phyloP scores from a whole-genome alignment of 495 filamentous ascomycete genomes.

The Tricharina praecox region DNA sequence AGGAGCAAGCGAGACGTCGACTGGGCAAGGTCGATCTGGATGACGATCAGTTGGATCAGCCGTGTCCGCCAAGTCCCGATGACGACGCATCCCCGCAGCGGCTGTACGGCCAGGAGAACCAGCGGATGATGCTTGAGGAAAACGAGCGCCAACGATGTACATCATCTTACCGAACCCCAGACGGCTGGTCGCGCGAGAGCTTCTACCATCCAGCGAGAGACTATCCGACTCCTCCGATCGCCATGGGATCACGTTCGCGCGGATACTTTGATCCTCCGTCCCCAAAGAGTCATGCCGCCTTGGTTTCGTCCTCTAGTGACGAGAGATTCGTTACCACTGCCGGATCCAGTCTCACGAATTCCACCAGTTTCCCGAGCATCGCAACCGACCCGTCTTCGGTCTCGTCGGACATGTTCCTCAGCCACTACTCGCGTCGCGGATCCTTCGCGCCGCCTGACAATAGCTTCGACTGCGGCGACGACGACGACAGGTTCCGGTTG shows the following conservation, averaged over 20 bases:
- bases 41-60: conserved; percentile 7
- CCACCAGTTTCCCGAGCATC: conserved; percentile 24
- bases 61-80: conserved; percentile 21
- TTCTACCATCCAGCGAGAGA: neutral
- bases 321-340: conserved; percentile 24
- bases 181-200: conserved; percentile 2
- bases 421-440: conserved; percentile 21
- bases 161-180: neutral
- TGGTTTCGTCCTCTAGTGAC: conserved; percentile 23
- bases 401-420: conserved; percentile 20
- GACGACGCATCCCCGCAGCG: conserved; percentile 8
- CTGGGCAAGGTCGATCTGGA: conserved; percentile 5
- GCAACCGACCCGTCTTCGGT: conserved; percentile 24
- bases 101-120: neutral
- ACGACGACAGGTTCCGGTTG: conserved; percentile 12
- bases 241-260: conserved; percentile 1
- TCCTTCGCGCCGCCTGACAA: conserved; percentile 11
- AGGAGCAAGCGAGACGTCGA: neutral
- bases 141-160: conserved; percentile 1
- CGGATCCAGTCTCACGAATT: conserved; percentile 25
- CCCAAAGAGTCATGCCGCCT: neutral
- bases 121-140: neutral
- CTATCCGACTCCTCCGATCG: conserved; percentile 2
- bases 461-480: conserved; percentile 18
- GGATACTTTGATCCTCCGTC: conserved; percentile 2